Evolutionary conservation across 345 rosid genomes (phyloP).

Genomic region (Euphorbia lathyris): DNA sequence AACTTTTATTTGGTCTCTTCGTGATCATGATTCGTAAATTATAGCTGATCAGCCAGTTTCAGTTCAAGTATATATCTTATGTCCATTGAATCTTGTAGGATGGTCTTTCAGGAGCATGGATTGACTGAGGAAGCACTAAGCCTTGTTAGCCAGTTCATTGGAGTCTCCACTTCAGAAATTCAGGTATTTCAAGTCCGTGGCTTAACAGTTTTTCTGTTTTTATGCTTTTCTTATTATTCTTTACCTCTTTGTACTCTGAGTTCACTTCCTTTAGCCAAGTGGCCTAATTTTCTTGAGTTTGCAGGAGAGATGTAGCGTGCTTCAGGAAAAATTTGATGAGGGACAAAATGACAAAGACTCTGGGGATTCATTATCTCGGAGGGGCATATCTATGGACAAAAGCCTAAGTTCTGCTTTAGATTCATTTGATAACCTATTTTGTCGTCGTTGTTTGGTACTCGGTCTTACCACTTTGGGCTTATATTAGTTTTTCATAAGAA

Average conservation of each 20-base stretch:
- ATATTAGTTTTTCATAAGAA: constrained; percentile 1
- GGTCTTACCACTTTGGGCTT: constrained; percentile 20
- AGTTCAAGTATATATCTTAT: not conserved
- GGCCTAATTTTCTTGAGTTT: constrained; percentile 22
- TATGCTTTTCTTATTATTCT: constrained; percentile 4
- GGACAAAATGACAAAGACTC: constrained; percentile 40
- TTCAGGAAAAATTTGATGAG: constrained; percentile 49
- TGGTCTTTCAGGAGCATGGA: constrained; percentile 70
- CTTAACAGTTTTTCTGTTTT: constrained; percentile 9
- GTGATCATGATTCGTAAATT: not conserved
- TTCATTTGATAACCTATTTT: constrained; percentile 97
- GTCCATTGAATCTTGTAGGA: constrained; percentile 50
- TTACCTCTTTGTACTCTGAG: constrained; percentile 17
- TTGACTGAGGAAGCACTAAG: constrained; percentile 62
- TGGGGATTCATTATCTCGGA: constrained; percentile 42
- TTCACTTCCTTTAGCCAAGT: constrained; percentile 11
- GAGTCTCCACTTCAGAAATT: constrained; percentile 57
- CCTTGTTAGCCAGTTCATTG: constrained; percentile 61
- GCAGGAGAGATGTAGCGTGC: constrained; percentile 75
- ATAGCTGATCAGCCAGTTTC: not conserved
- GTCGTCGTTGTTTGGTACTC: constrained; percentile 95
- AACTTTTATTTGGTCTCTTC: not conserved
- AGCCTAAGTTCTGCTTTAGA: constrained; percentile 88
- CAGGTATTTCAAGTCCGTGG: constrained; percentile 44
- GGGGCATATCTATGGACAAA: constrained; percentile 66